phyloP scores from a whole-genome alignment of 1,284 basidiomycete species.

The Tausonia pullulans region DNA sequence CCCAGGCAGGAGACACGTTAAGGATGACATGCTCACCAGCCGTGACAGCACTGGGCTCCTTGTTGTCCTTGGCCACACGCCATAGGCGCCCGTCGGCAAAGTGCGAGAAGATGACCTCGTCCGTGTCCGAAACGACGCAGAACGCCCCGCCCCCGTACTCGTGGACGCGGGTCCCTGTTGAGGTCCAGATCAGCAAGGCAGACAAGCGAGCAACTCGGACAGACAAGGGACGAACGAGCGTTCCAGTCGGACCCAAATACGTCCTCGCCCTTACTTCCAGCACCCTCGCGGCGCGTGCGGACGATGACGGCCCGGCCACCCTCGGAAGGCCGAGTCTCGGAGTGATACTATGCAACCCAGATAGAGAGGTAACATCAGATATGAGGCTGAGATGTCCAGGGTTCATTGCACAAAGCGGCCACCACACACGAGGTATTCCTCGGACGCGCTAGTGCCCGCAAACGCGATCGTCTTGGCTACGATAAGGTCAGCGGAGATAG shows the following conservation, averaged over 20 bases:
- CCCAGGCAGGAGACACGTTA: background rate
- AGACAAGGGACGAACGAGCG: conserved; percentile 4
- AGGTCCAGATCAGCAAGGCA: background rate
- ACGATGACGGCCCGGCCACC: conserved; percentile 11
- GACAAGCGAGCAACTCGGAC: background rate
- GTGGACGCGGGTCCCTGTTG: conserved; percentile 18
- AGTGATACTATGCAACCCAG: background rate
- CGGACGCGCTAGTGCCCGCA: background rate
- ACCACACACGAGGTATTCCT: background rate
- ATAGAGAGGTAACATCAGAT: background rate
- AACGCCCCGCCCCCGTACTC: conserved; percentile 26
- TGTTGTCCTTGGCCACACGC: conserved; percentile 3
- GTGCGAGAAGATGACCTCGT: conserved; percentile 21
- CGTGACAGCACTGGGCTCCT: conserved; percentile 22
- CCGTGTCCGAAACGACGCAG: conserved; percentile 10
- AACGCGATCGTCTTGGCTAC: background rate
- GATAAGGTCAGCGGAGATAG: conserved; percentile 11
- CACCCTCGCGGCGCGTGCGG: background rate
- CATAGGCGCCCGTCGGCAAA: conserved; percentile 20
- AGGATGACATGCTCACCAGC: conserved; percentile 19
- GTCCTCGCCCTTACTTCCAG: background rate
- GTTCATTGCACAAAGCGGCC: no score
- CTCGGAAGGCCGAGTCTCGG: conserved; percentile 8
- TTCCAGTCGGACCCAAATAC: conserved; percentile 8
- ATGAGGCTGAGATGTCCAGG: no score